Base-by-base conservation (phyloP, 805 yeast genomes). In the Metschnikowia lochheadii region DNA sequence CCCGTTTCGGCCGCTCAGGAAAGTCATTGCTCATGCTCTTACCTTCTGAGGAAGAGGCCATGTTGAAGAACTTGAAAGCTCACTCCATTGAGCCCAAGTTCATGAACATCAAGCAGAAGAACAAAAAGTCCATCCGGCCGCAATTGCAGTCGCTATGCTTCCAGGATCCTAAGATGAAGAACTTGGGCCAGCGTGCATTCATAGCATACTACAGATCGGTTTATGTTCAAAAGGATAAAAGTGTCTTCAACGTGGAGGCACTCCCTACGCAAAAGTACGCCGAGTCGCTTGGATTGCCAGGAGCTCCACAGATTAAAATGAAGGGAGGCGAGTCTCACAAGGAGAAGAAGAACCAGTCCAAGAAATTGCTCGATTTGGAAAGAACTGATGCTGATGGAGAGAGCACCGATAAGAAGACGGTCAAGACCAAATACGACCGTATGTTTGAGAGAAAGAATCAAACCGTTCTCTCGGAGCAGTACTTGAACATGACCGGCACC, bases 401-500 rank as follows among this genome's bases (percentile, higher is more conserved):
- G 49, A 66, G 66, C 11, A 72, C 62, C 2, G 75, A 57, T 40
- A 78, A 79, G 57, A 52, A 52, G 49, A 13, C 40, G 2, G 85
- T 83, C 1, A 81, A 90, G 62, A 94, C 97, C 14, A 92, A 87
- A 66, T 89, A 89, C 63, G 99, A 94, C 67, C 81, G 91, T 55
- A 91, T 94, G 96, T 94, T 94, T 69, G 96, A 89, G 66, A 81
- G 99, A 66, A 79, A 87, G 65, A 94, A 94, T 67, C 98, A 94
- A 72, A 86, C 87, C 48, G 95, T 94, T 17, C 75, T 94, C 47
- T 85, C 96, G 44, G 94, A 91, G 59, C 96, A 92, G 65, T 94
- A 90, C 64, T 67, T 83, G 68, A 87, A 83, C 52, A 76, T 94
- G 68, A 84, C 89, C 2, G 80, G 79, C 13, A 75, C 68, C 37